Evolutionary conservation across 176 grass and related monocot genomes (phyloP), one percentile per base, ranked within the genome.

Genomic region (Melocanna baccifera): DNA sequence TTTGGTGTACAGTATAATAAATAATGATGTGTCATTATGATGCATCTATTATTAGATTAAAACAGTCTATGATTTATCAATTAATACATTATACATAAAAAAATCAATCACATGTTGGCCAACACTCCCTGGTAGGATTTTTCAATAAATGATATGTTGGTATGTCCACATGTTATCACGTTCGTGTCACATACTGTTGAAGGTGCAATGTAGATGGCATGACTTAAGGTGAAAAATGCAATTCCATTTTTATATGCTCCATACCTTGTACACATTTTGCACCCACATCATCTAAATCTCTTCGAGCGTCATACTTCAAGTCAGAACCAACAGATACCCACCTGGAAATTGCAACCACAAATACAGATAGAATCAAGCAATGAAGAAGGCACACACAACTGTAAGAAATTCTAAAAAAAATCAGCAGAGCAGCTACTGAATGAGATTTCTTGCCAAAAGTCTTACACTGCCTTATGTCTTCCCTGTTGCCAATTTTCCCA

Each of bases 401-500:
- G 71, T 22, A 61, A 51, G 11, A 77, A 67, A 48, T 50, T 50
- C 5, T 78, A 8, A 12, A 18, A 30, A 70, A 71, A 58, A 42
- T 78, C 48, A 59, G 69, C 78, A 83, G 2, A 74, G 36, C 52
- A 43, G 53, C 41, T 67, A 58, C 4, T 23, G 28, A 39, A 79
- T 83, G 69, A 42, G 28, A 78, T 19, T 66, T 78, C 46, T 67
- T 59, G 47, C 37, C 29, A 79, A 65, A 82, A 90, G 55, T 71
- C 93, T 96, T 91, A 99, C 96, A 99, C 63, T 89, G 91, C 91
- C 79, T 95, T 99, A 78, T 90, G 86, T 59, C 91, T 95, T 76
- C 86, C 91, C 79, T 96, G 93, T 81, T 99, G 93, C 96, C 96
- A 99, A 88, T 94, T 96, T 88, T 99, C 96, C 96, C 93, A 96